Base-by-base conservation (phyloP, 2,329 filamentous ascomycete genomes). In the Phoma herbarum region DNA sequence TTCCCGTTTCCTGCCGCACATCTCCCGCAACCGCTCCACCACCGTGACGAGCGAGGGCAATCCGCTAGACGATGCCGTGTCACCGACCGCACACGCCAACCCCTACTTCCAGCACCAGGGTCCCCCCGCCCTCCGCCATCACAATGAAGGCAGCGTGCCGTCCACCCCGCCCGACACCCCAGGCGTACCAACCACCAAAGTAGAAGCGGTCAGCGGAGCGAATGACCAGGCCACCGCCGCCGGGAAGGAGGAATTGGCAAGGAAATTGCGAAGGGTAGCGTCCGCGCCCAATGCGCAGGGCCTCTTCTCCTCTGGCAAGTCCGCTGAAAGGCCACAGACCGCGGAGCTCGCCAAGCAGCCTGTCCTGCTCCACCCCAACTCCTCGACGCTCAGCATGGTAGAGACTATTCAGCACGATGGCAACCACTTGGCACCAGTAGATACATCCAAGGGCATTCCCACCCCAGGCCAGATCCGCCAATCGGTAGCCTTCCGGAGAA, bases 51-150 rank as follows among this genome's bases (percentile, higher is more conserved):
- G 93, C 79, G 94, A 97, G 79, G 93, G 93, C 68, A 93, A 97
- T 75, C 87, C 90, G 58, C 85, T 97, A 65, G 94, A 97, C 68
- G 93, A 97, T 77, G 84, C 87, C 61, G 84, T 96, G 72, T 97
- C 93, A 73, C 95, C 95, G 25, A 98, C 93, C 4, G 94, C 93
- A 50, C 88, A 94, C 74, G 94, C 93, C 64, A 99, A 99, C 77
- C 95, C 95, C 18, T 99, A 99, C 80, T 99, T 98, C 78, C 91
- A 89, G 66, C 95, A 98, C 76, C 95, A 99, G 80, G 95, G 95
- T 57, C 93, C 93, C 69, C 95, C 95, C 4, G 91, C 92, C 64
- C 83, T 98, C 70, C 90, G 94, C 74, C 95, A 99, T 81, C 93
- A 96, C 81, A 96, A 98, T 77, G 92, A 95, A 68, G 91, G 90